Evolutionary conservation across 139 green algal genomes (phyloP).

Genomic region (Chlamydomonas applanata): DNA sequence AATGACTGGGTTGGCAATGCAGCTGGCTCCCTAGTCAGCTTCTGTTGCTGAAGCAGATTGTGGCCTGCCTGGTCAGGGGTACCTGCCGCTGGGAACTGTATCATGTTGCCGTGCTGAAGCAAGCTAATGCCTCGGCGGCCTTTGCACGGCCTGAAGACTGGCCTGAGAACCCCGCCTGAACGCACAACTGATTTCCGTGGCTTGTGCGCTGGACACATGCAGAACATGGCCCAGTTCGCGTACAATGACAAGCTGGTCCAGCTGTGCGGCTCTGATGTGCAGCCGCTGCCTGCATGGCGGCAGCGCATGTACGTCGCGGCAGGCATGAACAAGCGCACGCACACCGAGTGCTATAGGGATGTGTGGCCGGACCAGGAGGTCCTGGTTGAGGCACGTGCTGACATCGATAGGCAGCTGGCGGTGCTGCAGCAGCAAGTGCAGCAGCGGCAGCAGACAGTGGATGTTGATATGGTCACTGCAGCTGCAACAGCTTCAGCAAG

Average conservation of each 20-base stretch:
- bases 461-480: too few relatives aligned
- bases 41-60: neutral
- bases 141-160: neutral
- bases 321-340: neutral
- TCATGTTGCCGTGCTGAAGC: too few relatives aligned
- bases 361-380: neutral
- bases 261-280: conserved; percentile 27
- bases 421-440: neutral
- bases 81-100: neutral
- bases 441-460: too few relatives aligned
- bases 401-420: neutral
- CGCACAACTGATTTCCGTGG: neutral
- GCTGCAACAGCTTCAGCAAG: too few relatives aligned
- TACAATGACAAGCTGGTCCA: conserved; percentile 47
- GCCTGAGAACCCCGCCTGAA: neutral
- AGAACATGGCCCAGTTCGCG: conserved; percentile 38
- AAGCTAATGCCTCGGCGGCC: too few relatives aligned
- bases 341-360: neutral
- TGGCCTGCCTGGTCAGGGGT: neutral
- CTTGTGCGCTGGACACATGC: conserved; percentile 25
- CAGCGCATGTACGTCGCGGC: conserved; percentile 14
- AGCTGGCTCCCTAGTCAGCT: too few relatives aligned
- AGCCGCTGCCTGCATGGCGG: conserved; percentile 24
- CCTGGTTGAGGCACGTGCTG: neutral
- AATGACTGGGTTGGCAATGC: too few relatives aligned